Conservation (phyloP, 345 rosid species). For the Mallotus nudiflorus region DNA sequence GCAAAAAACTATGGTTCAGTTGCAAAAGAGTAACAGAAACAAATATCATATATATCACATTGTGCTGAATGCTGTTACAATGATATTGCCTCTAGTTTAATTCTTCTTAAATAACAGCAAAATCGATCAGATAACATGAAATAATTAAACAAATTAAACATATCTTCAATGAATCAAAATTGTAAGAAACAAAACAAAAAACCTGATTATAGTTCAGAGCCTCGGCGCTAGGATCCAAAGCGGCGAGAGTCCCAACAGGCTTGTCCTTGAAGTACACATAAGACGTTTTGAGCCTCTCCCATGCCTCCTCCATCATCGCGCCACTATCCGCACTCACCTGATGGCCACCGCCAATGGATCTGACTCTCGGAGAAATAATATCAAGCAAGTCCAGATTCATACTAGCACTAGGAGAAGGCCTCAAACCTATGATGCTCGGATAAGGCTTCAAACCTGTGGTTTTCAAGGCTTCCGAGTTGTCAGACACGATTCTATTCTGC, state of each 20-base stretch:
- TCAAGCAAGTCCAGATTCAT: slow-evolving; percentile 30
- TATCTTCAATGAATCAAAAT: neutral
- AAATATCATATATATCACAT: neutral
- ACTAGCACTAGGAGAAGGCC: slow-evolving; percentile 39
- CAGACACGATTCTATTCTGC: slow-evolving; percentile 1
- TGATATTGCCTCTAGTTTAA: neutral
- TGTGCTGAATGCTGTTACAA: neutral
- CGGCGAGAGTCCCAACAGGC: slow-evolving; percentile 58
- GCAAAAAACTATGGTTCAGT: neutral
- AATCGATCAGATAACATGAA: neutral
- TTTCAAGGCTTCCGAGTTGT: neutral
- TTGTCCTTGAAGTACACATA: slow-evolving; percentile 38
- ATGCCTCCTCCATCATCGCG: slow-evolving; percentile 53
- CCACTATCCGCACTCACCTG: slow-evolving; percentile 19
- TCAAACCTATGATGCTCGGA: slow-evolving; percentile 39
- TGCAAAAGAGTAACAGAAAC: neutral
- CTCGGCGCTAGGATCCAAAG: slow-evolving; percentile 45
- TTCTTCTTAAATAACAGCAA: neutral
- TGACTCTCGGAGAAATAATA: slow-evolving; percentile 8
- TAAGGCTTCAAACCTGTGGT: slow-evolving; percentile 22
- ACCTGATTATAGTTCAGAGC: slow-evolving; percentile 60
- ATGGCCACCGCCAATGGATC: slow-evolving; percentile 12
- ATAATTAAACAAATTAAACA: neutral
- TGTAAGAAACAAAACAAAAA: neutral
- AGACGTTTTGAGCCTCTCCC: slow-evolving; percentile 45